Conservation (phyloP, 495 filamentous ascomycete genomes). For the Haplographium delicatum region DNA sequence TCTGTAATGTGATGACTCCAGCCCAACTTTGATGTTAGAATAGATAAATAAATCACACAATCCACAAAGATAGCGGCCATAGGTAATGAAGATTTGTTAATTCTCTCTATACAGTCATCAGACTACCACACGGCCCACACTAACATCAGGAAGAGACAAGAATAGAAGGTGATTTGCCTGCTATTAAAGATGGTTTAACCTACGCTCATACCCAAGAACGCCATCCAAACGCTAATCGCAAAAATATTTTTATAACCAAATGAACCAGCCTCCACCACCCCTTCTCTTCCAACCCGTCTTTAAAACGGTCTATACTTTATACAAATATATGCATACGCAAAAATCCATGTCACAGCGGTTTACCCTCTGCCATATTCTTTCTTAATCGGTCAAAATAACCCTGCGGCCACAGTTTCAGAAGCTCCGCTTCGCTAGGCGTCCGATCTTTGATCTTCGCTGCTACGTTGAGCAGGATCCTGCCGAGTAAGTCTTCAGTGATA, state of each 20-base stretch:
- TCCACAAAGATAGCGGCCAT: background rate
- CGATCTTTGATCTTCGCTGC: conserved; percentile 66
- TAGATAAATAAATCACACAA: too few relatives aligned
- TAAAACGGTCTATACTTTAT: too few relatives aligned
- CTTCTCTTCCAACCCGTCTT: background rate
- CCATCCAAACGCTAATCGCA: background rate
- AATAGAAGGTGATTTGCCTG: too few relatives aligned
- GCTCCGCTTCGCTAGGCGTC: conserved; percentile 65
- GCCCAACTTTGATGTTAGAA: too few relatives aligned
- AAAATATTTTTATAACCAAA: background rate
- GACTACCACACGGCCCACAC: too few relatives aligned
- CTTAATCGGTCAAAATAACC: conserved; percentile 25
- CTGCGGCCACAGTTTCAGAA: conserved; percentile 59
- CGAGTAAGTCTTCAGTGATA: conserved; percentile 71
- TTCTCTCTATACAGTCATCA: background rate
- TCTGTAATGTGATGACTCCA: too few relatives aligned
- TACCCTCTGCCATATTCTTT: conserved; percentile 23
- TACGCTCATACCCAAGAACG: background rate
- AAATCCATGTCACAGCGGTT: conserved; percentile 3
- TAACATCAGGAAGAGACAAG: too few relatives aligned
- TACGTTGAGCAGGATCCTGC: conserved; percentile 70
- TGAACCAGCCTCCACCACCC: background rate
- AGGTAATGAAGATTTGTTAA: background rate
- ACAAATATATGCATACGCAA: background rate
- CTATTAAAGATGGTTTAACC: conserved; percentile 1